Evolutionary conservation across 2,329 filamentous ascomycete genomes (phyloP), one percentile per base, ranked within the genome.

Genomic region (Diaporthe ampelina): DNA sequence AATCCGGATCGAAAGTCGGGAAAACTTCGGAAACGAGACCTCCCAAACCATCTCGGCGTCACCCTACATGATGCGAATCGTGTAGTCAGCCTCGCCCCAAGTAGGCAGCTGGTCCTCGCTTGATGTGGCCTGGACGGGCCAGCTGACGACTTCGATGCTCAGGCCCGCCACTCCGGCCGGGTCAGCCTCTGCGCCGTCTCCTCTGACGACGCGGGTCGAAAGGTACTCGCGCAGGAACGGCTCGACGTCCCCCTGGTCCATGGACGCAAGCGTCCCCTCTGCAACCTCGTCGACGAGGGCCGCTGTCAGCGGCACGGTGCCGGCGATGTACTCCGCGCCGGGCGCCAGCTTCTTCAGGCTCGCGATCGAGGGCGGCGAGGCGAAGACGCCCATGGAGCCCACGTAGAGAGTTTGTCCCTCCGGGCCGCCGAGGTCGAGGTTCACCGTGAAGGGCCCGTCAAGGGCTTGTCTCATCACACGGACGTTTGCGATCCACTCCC

Each of bases 401-500:
- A 93, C 86, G 52, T 91, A 84, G 4, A 79, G 77, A 0, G 88
- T 83, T 9, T 61, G 84, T 19, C 29, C 35, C 5, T 17, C 57
- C 11, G 45, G 29, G 17, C 43, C 37, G 0, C 91, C 93, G 1
- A 95, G 80, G 82, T 95, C 95, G 74, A 95, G 84, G 79, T 92
- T 90, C 26, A 96, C 85, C 0, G 86, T 87, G 78, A 92, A 94
- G 0, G 92, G 90, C 1, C 88, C 89, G 15, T 88, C 85, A 11
- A 93, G 81, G 3, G 90, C 90, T 73, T 90, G 88, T 76, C 91
- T 92, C 71, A 87, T 85, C 29, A 92, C 89, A 21, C 86, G 84
- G 58, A 95, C 87, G 78, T 93, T 94, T 77, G 90, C 91, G 32
- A 91, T 86, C 90, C 94, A 96, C 78, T 95, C 88, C 8, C 85